Evolutionary conservation across 2,329 filamentous ascomycete genomes (phyloP), one percentile per base, ranked within the genome.

Genomic region (Drechslera avenae): DNA sequence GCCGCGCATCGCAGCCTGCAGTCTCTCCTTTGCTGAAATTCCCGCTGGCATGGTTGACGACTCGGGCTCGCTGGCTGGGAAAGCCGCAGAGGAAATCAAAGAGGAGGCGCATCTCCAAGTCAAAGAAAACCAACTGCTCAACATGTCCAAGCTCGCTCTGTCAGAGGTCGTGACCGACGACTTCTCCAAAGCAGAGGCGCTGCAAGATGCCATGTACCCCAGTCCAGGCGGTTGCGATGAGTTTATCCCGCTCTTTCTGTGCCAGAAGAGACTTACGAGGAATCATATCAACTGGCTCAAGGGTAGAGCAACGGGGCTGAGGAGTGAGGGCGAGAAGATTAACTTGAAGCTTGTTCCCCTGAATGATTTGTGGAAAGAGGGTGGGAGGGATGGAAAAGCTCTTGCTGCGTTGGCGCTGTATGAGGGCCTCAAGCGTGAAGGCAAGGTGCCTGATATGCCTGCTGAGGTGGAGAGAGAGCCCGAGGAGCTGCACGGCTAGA

Each of bases 21-120:
- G 78, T 1, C 73, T 85, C 3, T 71, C 78, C 1, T 81, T 86
- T 50, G 61, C 76, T 10, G 83, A 85, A 62, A 78, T 86, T 7
- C 83, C 83, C 2, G 83, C 83, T 1, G 83, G 83, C 14, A 85
- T 86, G 82, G 72, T 86, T 1, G 83, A 86, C 56, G 80, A 81
- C 52, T 78, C 79, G 26, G 44, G 44, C 8, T 78, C 77, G 0
- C 82, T 85, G 53, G 72, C 76, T 1, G 82, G 83, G 5, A 78
- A 75, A 8, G 83, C 83, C 0, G 82, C 81, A 2, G 78, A 79
- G 41, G 83, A 86, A 56, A 82, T 86, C 30, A 59, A 78, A 23
- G 82, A 85, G 63, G 83, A 86, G 63, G 83, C 81, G 0, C 79
- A 79, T 0, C 66, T 86, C n/a, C 69, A 69, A 10, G 79, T 85